Conservation (phyloP, 2,329 filamentous ascomycete species). For the Tolypocladium pustulatum region DNA sequence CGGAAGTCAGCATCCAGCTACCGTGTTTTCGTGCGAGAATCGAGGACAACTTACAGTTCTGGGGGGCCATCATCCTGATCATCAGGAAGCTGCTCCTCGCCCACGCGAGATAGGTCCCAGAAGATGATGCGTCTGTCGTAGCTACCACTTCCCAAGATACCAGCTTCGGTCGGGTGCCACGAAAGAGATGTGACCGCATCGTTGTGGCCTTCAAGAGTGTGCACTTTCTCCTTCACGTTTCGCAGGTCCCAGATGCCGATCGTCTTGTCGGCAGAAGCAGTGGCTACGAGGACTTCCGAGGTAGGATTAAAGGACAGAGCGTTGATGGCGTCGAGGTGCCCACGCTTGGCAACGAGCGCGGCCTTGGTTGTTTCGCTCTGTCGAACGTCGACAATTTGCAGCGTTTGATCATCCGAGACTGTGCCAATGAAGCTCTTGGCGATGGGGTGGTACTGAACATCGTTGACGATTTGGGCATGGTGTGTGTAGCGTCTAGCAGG, state of each 20-base stretch:
- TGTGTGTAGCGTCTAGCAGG: slow-evolving; percentile 72
- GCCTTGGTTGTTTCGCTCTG: slow-evolving; percentile 54
- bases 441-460: slow-evolving; percentile 89
- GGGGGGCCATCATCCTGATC: slow-evolving; percentile 92
- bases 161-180: slow-evolving; percentile 88
- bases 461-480: slow-evolving; percentile 86
- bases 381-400: slow-evolving; percentile 86
- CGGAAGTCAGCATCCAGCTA: slow-evolving; percentile 10
- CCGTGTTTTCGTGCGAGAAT: neutral
- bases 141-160: slow-evolving; percentile 80
- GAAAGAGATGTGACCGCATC: slow-evolving; percentile 85
- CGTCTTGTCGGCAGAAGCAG: slow-evolving; percentile 89
- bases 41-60: slow-evolving; percentile 59
- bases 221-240: slow-evolving; percentile 80
- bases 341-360: slow-evolving; percentile 57
- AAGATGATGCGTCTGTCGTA: slow-evolving; percentile 92
- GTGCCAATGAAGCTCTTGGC: slow-evolving; percentile 80
- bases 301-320: slow-evolving; percentile 90
- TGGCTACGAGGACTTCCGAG: slow-evolving; percentile 82
- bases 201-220: slow-evolving; percentile 78
- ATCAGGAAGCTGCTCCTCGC: slow-evolving; percentile 89
- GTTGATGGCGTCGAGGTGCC: slow-evolving; percentile 89
- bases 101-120: slow-evolving; percentile 88
- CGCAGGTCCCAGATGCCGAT: slow-evolving; percentile 93
- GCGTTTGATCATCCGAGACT: slow-evolving; percentile 87